Evolutionary conservation across 2,329 filamentous ascomycete genomes (phyloP), one percentile per base, ranked within the genome.

Genomic region (Mycogone perniciosa): DNA sequence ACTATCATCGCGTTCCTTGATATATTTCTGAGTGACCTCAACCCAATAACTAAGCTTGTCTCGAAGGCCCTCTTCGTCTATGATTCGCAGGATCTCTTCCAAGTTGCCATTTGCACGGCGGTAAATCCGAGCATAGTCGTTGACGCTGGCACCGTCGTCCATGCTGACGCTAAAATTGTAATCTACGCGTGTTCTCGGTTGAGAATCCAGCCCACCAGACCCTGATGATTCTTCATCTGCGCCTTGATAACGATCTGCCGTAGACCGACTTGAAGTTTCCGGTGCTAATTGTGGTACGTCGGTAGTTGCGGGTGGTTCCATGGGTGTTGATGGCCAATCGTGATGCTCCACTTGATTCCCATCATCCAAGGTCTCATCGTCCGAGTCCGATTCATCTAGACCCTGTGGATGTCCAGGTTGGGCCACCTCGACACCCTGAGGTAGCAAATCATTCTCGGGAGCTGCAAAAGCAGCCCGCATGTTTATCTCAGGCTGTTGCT

Each of bases 401-500:
- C 62, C 58, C 34, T 53, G 54, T 9, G 47, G 39, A 13, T 56
- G 46, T 3, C 50, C 50, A 33, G 42, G 37, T 8, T 41, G 44
- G 10, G 37, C 47, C 6, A 59, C 57, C 6, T 51, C 56, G 27
- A 63, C 62, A 4, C 54, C 42, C 30, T 58, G 59, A n/a, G 56
- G 51, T 6, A 51, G 54, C 2, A 63, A 54, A 4, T 63, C 60
- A 31, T 68, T 63, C 34, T 66, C 67, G 10, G 62, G 61, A 6
- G 73, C 78, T 8, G 77, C 81, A 62, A 84, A 79, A 4, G 79
- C 80, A 7, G 79, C 85, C 0, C 83, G 85, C 74, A 93, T 85
- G 61, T 95, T 95, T 59, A 93, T 86, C 57, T 91, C 85, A 5
- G 92, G 93, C 64, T 99, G 93, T 66, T 99, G 93, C 66, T 99